phyloP scores from a whole-genome alignment of 2,329 filamentous ascomycete species.

The Aspergillus sp. region DNA sequence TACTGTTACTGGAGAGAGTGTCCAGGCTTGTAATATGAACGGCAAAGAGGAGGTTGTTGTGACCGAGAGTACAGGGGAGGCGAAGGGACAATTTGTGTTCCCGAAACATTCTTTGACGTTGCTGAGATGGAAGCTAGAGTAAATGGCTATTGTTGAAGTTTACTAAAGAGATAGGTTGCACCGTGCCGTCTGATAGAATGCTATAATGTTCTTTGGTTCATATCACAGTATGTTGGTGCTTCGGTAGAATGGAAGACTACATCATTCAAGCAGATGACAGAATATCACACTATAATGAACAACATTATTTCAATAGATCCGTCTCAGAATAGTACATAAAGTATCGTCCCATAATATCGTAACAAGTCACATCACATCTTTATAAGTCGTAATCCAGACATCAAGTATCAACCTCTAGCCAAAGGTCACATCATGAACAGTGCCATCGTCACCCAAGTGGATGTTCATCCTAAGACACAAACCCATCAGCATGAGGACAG shows the following conservation, averaged over 20 bases:
- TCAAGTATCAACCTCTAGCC: conserved; percentile 26
- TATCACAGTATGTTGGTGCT: no score
- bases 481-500: conserved; percentile 2
- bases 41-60: conserved; percentile 64
- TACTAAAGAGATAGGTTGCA: not conserved
- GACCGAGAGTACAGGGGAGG: conserved; percentile 64
- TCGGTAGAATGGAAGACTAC: no score
- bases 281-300: not conserved
- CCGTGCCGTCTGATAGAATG: not conserved
- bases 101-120: conserved; percentile 70
- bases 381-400: not conserved
- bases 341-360: not conserved
- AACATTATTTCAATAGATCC: not conserved
- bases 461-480: conserved; percentile 43
- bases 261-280: no score
- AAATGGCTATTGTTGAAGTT: not conserved
- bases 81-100: conserved; percentile 64
- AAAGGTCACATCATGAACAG: conserved; percentile 47
- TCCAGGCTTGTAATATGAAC: conserved; percentile 63
- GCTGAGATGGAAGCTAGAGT: conserved; percentile 55
- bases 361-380: not conserved
- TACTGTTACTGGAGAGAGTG: conserved; percentile 60
- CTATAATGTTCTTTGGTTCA: not conserved
- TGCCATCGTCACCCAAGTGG: conserved; percentile 46
- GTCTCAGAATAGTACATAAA: not conserved